Base-by-base conservation (phyloP, 352 stramenopile species). In the Phytophthora pseudosyringae region DNA sequence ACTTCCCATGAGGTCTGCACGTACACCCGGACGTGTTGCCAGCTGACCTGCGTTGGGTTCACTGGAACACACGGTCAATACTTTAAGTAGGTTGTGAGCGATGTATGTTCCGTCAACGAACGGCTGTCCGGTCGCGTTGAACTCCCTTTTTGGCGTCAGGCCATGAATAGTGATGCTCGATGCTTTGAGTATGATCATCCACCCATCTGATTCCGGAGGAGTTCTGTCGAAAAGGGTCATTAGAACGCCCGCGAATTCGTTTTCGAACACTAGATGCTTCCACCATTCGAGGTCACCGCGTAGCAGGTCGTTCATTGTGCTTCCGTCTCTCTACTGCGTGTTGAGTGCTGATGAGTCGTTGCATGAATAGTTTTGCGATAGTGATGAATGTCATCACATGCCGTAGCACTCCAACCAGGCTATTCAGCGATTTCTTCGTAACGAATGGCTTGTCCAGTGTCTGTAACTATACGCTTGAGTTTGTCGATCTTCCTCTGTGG, bases 251-350 rank as follows among this genome's bases (percentile, higher is more conserved):
- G 51, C 51, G 9, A 59, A 59, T 4, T 59, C 51, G 13, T 50
- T 50, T 26, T 50, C 15, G 51, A 59, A 59, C 3, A 50, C 51
- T 4, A 59, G n/a, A 3, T 59, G 11, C 15, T 43, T 49, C 39
- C 51, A 59, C 51, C 51, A 50, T 15, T 25, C 10, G 2, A 59
- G 28, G 15, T 48, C 50, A 35, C 31, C 31, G 9, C 31, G 31
- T 35, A 35, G 31, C 4, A 35, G 9, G 31, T 35, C 31, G 9
- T 35, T 35, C 31, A 35, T 35, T 35, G 31, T 4, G 9, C 5
- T 35, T 35, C 31, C 31, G 31, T 9, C 31, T 4, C 31, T 35
- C 31, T 35, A 35, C 31, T n/a, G 9, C 31, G 5, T 35, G 4
- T 35, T 35, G 31, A 9, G 31, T 35, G 31, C 31, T 35, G 31